phyloP scores from a whole-genome alignment of 345 rosid species.

The Raphanus sativus region DNA sequence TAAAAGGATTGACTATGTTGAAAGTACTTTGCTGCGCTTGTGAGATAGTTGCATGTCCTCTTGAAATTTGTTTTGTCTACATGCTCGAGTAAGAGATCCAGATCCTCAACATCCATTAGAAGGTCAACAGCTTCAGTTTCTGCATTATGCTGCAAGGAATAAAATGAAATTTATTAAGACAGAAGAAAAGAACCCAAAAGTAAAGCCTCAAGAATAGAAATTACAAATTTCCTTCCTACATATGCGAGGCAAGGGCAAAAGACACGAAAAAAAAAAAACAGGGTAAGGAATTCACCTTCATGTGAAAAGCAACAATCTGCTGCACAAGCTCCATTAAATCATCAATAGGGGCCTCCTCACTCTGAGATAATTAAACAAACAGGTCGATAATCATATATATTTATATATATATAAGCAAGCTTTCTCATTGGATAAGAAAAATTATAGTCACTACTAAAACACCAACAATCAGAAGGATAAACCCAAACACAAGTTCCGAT shows the following conservation, averaged over 20 bases:
- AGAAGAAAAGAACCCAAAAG: conserved; percentile 2
- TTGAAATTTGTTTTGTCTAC: conserved; percentile 60
- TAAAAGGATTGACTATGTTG: neutral
- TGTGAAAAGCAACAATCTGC: neutral
- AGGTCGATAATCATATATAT: neutral
- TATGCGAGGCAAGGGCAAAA: neutral
- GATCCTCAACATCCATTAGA: neutral
- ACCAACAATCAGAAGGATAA: conserved; percentile 12
- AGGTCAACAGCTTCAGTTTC: conserved; percentile 1
- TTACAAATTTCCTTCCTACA: neutral
- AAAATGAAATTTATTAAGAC: conserved; percentile 11
- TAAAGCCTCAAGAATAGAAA: neutral
- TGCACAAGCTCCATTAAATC: neutral
- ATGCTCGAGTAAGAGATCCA: neutral
- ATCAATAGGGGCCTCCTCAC: neutral
- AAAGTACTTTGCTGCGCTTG: conserved; percentile 76
- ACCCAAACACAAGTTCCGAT: neutral
- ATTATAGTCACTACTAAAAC: conserved; percentile 5
- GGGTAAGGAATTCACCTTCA: neutral
- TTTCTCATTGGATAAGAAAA: conserved; percentile 14
- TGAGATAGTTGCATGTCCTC: conserved; percentile 91
- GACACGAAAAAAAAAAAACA: neutral
- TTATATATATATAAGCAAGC: neutral
- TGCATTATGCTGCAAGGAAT: conserved; percentile 3
- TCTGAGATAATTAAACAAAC: neutral